phyloP scores from a whole-genome alignment of 345 rosid genomes.

The Orychophragmus violaceus region DNA sequence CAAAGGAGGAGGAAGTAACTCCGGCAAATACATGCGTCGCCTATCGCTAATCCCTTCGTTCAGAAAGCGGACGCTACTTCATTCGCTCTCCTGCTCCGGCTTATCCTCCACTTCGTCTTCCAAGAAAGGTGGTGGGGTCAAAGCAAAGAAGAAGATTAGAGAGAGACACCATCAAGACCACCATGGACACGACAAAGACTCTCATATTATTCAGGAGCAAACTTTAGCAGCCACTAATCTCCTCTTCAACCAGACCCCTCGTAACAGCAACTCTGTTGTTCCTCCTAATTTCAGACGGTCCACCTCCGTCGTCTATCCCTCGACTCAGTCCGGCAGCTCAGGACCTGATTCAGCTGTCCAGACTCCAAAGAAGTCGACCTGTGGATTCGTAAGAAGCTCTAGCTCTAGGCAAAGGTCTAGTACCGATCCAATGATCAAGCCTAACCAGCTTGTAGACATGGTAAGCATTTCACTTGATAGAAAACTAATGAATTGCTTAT shows the following conservation, averaged over 20 bases:
- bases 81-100: conserved; percentile 31
- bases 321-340: conserved; percentile 8
- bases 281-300: conserved; percentile 67
- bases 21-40: conserved; percentile 21
- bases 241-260: conserved; percentile 58
- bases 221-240: conserved; percentile 74
- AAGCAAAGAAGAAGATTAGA: conserved; percentile 31
- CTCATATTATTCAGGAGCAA: conserved; percentile 53
- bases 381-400: conserved; percentile 53
- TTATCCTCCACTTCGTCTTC: conserved; percentile 27
- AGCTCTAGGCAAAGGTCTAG: conserved; percentile 83
- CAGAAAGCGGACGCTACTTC: conserved; percentile 14
- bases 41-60: conserved; percentile 26
- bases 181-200: conserved; percentile 36
- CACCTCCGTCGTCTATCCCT: conserved; percentile 57
- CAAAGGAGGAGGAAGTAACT: conserved; percentile 10
- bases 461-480: conserved; percentile 28
- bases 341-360: conserved; percentile 37
- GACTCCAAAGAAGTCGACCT: conserved; percentile 52
- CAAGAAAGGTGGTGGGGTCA: conserved; percentile 28
- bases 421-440: conserved; percentile 75
- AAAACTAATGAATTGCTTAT: not conserved
- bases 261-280: conserved; percentile 36
- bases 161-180: conserved; percentile 31
- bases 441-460: conserved; percentile 84